Conservation (phyloP, 495 filamentous ascomycete genomes). For the Achaetomiella virescens region DNA sequence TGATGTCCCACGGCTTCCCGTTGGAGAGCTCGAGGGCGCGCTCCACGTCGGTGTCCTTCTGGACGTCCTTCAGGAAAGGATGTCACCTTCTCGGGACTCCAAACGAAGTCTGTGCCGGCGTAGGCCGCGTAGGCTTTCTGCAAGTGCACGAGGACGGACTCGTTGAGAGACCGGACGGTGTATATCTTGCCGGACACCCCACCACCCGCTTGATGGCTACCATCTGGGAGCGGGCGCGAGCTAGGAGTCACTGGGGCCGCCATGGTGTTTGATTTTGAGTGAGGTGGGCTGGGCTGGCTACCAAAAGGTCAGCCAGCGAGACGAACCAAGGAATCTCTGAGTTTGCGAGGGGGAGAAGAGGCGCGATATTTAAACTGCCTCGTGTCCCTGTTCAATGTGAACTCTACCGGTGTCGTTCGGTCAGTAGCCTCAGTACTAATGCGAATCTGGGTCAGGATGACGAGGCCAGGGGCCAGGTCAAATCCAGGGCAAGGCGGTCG, state of each 20-base stretch:
- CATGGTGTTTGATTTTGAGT: constrained; percentile 3
- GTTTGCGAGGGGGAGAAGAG: neutral
- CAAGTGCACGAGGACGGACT: constrained; percentile 30
- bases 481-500: no score
- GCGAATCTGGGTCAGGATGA: no score
- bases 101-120: constrained; percentile 26
- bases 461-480: no score
- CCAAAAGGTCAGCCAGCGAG: neutral
- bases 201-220: constrained; percentile 33
- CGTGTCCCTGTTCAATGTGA: no score
- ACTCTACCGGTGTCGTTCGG: no score
- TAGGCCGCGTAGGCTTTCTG: constrained; percentile 35
- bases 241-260: neutral
- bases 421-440: no score
- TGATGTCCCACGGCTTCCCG: constrained; percentile 34
- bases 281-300: neutral
- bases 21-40: constrained; percentile 13
- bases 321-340: neutral
- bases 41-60: constrained; percentile 32
- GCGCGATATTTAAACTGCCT: no score
- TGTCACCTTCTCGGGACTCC: constrained; percentile 32
- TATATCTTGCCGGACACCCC: constrained; percentile 26
- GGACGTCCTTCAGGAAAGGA: constrained; percentile 34
- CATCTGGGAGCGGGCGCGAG: constrained; percentile 15
- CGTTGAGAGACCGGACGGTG: constrained; percentile 27